These are phyloP conservation scores for Excoecaria cochinchinensis DNA, from an alignment of 345 rosid genomes.

Conservation along the genomic window DNA sequence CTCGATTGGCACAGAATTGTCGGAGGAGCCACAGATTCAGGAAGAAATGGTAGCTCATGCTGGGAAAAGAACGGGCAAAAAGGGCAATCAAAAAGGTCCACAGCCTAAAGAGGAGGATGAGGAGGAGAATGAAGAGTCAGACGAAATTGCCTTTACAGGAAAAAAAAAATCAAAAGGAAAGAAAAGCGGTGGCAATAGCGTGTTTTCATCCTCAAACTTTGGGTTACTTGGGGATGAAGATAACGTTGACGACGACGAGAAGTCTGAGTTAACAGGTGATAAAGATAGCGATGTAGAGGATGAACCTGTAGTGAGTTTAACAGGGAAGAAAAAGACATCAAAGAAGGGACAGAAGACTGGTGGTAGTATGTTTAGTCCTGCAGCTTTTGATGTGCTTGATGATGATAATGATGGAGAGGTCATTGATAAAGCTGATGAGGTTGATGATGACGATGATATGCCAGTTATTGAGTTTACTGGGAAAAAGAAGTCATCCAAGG, in stretches of 20 bases:
- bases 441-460: conserved; percentile 37
- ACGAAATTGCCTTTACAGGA: conserved; percentile 37
- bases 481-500: conserved; percentile 52
- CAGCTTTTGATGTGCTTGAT: conserved; percentile 54
- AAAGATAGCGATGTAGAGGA: conserved; percentile 39
- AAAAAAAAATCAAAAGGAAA: conserved; percentile 59
- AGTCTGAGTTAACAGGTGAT: conserved; percentile 20
- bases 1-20: conserved; percentile 52
- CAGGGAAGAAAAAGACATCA: conserved; percentile 51
- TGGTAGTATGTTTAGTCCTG: conserved; percentile 41
- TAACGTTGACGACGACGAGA: conserved; percentile 37
- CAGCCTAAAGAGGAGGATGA: conserved; percentile 16
- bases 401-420: conserved; percentile 40
- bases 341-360: conserved; percentile 37
- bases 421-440: conserved; percentile 27
- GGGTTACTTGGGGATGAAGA: conserved; percentile 44
- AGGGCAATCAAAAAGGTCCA: conserved; percentile 44
- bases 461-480: conserved; percentile 42
- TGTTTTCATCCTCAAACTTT: conserved; percentile 38
- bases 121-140: conserved; percentile 39
- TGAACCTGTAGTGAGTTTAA: conserved; percentile 34
- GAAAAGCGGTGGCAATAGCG: conserved; percentile 33
- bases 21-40: conserved; percentile 49
- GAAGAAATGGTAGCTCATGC: conserved; percentile 41
- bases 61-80: conserved; percentile 69